phyloP scores from a whole-genome alignment of 192 early-diverging fungal genomes.

The Backusella australiensis region DNA sequence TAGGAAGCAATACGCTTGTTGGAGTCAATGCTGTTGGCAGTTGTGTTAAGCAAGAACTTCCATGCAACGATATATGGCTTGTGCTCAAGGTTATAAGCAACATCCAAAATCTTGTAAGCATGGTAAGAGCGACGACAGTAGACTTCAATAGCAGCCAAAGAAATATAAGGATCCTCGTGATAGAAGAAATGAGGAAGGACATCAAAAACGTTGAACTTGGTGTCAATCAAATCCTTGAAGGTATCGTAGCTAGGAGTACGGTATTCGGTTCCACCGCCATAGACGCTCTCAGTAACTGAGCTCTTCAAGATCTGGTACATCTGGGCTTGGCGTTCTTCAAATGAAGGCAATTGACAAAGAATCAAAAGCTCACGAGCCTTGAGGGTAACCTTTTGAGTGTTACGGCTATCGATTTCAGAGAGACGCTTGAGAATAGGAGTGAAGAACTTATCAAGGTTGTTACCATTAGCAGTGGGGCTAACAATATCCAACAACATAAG shows the following conservation, averaged over 20 bases:
- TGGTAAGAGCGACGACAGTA: conserved; percentile 98
- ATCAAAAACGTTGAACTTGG: conserved; percentile 95
- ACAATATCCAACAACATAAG: conserved; percentile 79
- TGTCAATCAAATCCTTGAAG: conserved; percentile 83
- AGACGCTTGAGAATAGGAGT: conserved; percentile 74
- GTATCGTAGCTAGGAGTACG: conserved; percentile 77
- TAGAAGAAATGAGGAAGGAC: conserved; percentile 93
- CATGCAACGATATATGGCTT: conserved; percentile 71
- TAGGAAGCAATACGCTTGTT: conserved; percentile 74
- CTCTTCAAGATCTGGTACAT: conserved; percentile 82
- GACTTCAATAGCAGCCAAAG: conserved; percentile 89
- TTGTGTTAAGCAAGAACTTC: conserved; percentile 66
- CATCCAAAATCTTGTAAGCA: conserved; percentile 89
- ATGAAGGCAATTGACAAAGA: conserved; percentile 88
- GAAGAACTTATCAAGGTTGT: conserved; percentile 69
- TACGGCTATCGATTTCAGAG: conserved; percentile 72
- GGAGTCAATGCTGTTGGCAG: conserved; percentile 40
- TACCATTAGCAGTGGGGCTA: conserved; percentile 60
- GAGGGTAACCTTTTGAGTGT: conserved; percentile 87
- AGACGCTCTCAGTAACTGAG: conserved; percentile 74
- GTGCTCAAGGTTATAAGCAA: conserved; percentile 69
- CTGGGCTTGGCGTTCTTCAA: conserved; percentile 80
- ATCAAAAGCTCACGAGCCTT: conserved; percentile 94
- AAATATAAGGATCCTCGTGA: conserved; percentile 73
- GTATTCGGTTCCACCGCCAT: conserved; percentile 67